Evolutionary conservation across 306 rosid genomes (phyloP).

Genomic region (Parietaria judaica): DNA sequence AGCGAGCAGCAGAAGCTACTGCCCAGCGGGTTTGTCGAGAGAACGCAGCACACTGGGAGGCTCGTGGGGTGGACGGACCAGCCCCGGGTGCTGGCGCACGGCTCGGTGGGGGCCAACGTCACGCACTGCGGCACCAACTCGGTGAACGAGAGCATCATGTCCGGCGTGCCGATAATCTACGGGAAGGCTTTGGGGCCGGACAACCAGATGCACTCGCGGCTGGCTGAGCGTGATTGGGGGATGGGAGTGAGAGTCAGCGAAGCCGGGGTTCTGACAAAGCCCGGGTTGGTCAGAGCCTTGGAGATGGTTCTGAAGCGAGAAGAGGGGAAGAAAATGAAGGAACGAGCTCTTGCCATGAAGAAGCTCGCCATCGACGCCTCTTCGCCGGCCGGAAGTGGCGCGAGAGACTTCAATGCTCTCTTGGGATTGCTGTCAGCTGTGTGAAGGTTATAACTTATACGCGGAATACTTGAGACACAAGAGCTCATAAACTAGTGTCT

Average conservation of each 20-base stretch:
- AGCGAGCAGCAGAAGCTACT: conserved; percentile 3
- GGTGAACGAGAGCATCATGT: conserved; percentile 33
- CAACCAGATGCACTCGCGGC: conserved; percentile 23
- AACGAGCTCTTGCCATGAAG: conserved; percentile 18
- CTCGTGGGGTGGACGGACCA: conserved; percentile 50
- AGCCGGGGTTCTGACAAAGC: conserved; percentile 21
- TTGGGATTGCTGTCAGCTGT: conserved; percentile 1
- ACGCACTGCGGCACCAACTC: conserved; percentile 48
- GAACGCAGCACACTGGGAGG: conserved; percentile 22
- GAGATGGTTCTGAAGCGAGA: conserved; percentile 24
- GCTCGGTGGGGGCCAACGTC: conserved; percentile 32
- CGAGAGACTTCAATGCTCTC: conserved; percentile 16
- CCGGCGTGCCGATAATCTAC: conserved; percentile 41
- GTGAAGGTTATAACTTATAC: neutral
- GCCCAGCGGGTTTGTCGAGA: conserved; percentile 39
- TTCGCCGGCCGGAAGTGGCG: conserved; percentile 22
- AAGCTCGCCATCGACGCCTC: conserved; percentile 17
- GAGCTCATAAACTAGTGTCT: no score
- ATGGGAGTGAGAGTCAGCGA: conserved; percentile 28
- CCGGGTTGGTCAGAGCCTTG: conserved; percentile 31
- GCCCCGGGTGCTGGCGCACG: conserved; percentile 32
- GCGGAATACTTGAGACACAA: no score
- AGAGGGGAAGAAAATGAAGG: conserved; percentile 23
- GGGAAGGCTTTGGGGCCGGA: conserved; percentile 43
- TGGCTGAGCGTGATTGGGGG: conserved; percentile 39